These are phyloP conservation scores for Starmerella bombi DNA, from an alignment of 805 yeast species.

Conservation along the genomic window DNA sequence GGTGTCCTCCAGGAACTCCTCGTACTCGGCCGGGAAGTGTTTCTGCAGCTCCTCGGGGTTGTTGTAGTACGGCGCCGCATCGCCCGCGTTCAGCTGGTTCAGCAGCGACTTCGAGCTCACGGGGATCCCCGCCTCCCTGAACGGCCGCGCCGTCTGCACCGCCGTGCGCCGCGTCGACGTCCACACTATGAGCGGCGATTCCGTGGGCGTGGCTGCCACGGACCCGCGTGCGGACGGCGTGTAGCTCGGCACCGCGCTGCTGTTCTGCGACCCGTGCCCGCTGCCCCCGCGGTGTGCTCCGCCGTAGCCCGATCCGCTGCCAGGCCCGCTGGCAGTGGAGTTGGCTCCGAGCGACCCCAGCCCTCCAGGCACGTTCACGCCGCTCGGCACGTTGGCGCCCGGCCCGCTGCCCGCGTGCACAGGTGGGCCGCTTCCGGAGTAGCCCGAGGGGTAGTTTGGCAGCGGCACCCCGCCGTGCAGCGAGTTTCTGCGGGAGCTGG, in stretches of 20 bases:
- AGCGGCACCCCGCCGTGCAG: background rate
- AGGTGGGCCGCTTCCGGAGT: background rate
- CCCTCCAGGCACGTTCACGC: background rate
- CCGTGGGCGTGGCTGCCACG: conserved; percentile 10
- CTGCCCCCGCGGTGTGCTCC: background rate
- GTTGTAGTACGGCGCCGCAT: conserved; percentile 53
- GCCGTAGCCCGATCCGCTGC: background rate
- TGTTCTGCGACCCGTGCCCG: background rate
- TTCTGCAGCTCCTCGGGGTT: conserved; percentile 38
- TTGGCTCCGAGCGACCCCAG: background rate
- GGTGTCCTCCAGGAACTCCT: conserved; percentile 57
- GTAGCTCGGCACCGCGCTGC: background rate
- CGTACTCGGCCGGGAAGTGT: conserved; percentile 57
- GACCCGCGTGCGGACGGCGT: conserved; percentile 1
- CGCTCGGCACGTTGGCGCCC: background rate
- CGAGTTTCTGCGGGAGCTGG: conserved; percentile 6
- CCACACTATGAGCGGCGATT: conserved; percentile 60
- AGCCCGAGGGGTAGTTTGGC: background rate
- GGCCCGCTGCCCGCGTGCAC: background rate
- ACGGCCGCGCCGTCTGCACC: conserved; percentile 59
- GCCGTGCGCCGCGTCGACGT: conserved; percentile 84
- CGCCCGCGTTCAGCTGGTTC: conserved; percentile 82
- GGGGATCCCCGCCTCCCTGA: conserved; percentile 46
- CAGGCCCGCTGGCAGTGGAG: background rate
- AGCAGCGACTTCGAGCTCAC: conserved; percentile 69